A percentile compares a stretch with the other conserved stretches of the same genome.
These are phyloP conservation scores for Solanum corneliomulleri DNA, from an alignment of 257 asterid species.

Conservation along the genomic window DNA sequence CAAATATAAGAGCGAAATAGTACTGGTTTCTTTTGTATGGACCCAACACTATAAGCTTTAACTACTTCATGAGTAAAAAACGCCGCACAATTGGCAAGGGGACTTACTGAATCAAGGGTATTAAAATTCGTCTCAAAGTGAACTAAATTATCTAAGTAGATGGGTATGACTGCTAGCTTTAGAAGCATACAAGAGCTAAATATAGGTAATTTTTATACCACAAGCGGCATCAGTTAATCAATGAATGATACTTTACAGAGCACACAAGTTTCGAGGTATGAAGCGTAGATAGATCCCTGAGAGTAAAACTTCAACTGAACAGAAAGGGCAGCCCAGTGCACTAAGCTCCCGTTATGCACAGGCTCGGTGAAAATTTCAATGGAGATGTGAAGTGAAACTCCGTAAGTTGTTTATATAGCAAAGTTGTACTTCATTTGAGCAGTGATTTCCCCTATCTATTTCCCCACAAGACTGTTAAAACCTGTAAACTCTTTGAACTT, in stretches of 20 bases:
- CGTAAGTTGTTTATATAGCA: background rate
- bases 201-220: background rate
- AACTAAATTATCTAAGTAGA: background rate
- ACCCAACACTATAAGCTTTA: background rate
- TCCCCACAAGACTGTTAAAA: background rate
- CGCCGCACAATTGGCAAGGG: background rate
- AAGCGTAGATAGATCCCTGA: background rate
- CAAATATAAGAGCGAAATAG: background rate
- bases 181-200: background rate
- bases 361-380: background rate
- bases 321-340: background rate
- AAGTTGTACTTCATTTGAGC: background rate
- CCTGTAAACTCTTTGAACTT: background rate
- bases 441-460: background rate
- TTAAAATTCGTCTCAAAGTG: background rate
- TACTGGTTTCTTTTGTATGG: background rate
- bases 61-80: background rate
- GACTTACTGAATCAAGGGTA: background rate
- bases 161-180: background rate
- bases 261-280: background rate
- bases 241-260: background rate
- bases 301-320: background rate
- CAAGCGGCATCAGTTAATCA: background rate
- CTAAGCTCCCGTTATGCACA: background rate
- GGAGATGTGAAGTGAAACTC: background rate